These are phyloP conservation scores for Blumeriella jaapii DNA, from an alignment of 2,329 filamentous ascomycete genomes.

Conservation along the genomic window DNA sequence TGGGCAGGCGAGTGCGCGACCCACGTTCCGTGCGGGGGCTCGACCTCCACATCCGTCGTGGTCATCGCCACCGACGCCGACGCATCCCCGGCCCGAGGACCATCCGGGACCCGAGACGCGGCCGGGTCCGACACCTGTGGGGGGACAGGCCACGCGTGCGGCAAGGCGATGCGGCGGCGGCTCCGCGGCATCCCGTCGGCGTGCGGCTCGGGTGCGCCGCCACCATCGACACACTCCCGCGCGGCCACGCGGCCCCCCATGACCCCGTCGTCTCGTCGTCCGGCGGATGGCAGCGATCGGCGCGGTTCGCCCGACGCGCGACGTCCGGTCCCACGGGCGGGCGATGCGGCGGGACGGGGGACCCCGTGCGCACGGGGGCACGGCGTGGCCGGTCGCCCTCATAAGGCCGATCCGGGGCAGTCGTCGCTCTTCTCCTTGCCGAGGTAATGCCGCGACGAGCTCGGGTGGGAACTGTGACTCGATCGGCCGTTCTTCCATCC, in stretches of 20 bases:
- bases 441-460: slow-evolving; percentile 26
- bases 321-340: too few relatives aligned
- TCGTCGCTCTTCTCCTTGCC: slow-evolving; percentile 29
- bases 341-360: too few relatives aligned
- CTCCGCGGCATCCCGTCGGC: slow-evolving; percentile 8
- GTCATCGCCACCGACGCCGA: too few relatives aligned
- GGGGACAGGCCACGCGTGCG: slow-evolving; percentile 18
- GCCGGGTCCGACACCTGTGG: too few relatives aligned
- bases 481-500: slow-evolving; percentile 43
- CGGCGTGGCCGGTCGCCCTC: slow-evolving; percentile 47
- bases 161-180: slow-evolving; percentile 18
- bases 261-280: slow-evolving; percentile 21
- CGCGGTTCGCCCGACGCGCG: too few relatives aligned
- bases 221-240: slow-evolving; percentile 15
- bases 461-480: slow-evolving; percentile 35
- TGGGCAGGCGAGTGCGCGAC: slow-evolving; percentile 18
- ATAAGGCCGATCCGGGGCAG: slow-evolving; percentile 35
- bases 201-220: slow-evolving; percentile 9
- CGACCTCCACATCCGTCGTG: slow-evolving; percentile 23
- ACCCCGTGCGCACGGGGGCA: slow-evolving; percentile 30
- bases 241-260: slow-evolving; percentile 26
- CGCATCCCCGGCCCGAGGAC: too few relatives aligned
- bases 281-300: slow-evolving; percentile 19
- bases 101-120: too few relatives aligned
- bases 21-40: slow-evolving; percentile 19